Conservation (phyloP, 208 protist species). For the Crithidia expoeki region DNA sequence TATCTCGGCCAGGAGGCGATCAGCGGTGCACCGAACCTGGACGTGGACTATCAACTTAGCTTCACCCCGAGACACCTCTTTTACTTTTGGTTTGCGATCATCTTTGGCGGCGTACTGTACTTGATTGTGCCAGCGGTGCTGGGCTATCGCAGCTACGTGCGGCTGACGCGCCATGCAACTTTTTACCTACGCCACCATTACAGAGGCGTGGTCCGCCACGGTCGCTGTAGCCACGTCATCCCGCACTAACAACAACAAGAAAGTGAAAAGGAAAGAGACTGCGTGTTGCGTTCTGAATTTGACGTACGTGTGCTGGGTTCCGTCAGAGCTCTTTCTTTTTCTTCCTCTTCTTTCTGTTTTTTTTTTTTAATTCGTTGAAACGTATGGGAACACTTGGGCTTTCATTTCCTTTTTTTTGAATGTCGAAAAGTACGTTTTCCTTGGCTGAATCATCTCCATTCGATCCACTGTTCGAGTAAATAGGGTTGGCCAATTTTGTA, state of each 20-base stretch:
- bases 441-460: too few relatives aligned
- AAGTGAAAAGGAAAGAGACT: not conserved
- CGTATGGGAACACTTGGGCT: too few relatives aligned
- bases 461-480: too few relatives aligned
- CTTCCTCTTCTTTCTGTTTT: too few relatives aligned
- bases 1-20: conserved; percentile 71
- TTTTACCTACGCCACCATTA: conserved; percentile 34
- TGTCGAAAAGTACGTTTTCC: too few relatives aligned
- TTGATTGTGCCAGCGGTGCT: conserved; percentile 60
- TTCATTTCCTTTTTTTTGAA: too few relatives aligned
- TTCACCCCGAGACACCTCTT: conserved; percentile 58
- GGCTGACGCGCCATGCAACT: conserved; percentile 37
- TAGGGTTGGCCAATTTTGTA: too few relatives aligned
- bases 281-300: too few relatives aligned
- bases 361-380: too few relatives aligned
- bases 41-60: conserved; percentile 61
- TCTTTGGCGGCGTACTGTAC: conserved; percentile 64
- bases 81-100: conserved; percentile 74
- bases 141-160: conserved; percentile 53
- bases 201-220: conserved; percentile 2
- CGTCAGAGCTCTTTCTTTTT: too few relatives aligned
- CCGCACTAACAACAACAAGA: not conserved
- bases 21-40: conserved; percentile 63
- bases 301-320: too few relatives aligned
- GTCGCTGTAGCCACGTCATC: conserved; percentile 8